Conservation (phyloP, 352 stramenopile genomes). For the Phytophthora pseudosyringae region DNA sequence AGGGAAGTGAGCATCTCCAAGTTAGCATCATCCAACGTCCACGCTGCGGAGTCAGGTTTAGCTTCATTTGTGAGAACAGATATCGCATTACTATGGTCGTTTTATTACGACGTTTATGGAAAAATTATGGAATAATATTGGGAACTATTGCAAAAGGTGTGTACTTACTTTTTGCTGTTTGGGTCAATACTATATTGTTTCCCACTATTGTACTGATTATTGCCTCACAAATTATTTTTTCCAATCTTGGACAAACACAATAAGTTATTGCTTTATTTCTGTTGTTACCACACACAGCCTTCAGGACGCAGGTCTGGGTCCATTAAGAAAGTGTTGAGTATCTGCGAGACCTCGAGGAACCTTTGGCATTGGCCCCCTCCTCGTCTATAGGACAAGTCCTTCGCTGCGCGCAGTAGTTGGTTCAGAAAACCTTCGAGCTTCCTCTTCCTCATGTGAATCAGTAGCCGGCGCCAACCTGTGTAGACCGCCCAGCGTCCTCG, state of each 20-base stretch:
- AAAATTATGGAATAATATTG: too few relatives aligned
- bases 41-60: too few relatives aligned
- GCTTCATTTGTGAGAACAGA: too few relatives aligned
- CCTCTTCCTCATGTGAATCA: constrained; percentile 36
- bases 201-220: too few relatives aligned
- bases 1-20: too few relatives aligned
- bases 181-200: too few relatives aligned
- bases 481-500: constrained; percentile 18
- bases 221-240: too few relatives aligned
- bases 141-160: too few relatives aligned
- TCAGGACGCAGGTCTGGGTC: constrained; percentile 39
- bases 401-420: constrained; percentile 44
- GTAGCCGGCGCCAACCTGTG: constrained; percentile 26
- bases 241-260: neutral
- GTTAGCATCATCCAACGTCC: too few relatives aligned
- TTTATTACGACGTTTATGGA: too few relatives aligned
- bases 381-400: constrained; percentile 57
- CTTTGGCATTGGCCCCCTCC: constrained; percentile 46
- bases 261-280: neutral
- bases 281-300: constrained; percentile 26
- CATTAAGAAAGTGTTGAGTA: constrained; percentile 67
- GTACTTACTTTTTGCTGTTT: too few relatives aligned
- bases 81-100: neutral
- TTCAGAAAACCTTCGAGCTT: constrained; percentile 55
- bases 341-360: constrained; percentile 56